Evolutionary conservation across 768 basidiomycete genomes (phyloP).

Genomic region (Polyporus arcularius): DNA sequence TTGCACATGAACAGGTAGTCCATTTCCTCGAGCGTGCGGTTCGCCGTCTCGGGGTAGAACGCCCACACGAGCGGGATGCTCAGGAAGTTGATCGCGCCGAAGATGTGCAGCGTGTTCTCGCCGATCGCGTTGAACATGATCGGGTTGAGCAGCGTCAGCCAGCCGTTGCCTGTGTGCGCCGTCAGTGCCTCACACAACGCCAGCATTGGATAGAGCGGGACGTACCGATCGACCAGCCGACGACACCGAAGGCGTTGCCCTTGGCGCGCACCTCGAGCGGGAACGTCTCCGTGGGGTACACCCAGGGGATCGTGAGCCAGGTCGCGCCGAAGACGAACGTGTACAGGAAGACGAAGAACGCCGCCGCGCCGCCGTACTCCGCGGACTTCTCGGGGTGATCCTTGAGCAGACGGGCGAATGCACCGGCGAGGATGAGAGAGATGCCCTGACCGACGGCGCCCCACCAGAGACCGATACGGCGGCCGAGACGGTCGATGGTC

Average conservation of each 20-base stretch:
- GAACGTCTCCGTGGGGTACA: constrained; percentile 41
- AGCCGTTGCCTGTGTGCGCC: constrained; percentile 37
- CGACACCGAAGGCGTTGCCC: constrained; percentile 48
- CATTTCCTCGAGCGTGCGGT: constrained; percentile 48
- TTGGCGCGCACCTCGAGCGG: constrained; percentile 46
- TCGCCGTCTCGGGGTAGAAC: constrained; percentile 47
- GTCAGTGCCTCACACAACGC: neutral
- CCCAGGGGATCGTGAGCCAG: constrained; percentile 47
- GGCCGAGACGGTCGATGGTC: constrained; percentile 46
- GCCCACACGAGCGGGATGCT: constrained; percentile 47
- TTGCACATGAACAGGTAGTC: constrained; percentile 45
- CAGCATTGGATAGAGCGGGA: neutral
- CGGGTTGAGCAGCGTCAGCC: constrained; percentile 46
- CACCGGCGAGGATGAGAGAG: constrained; percentile 42
- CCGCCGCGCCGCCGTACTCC: constrained; percentile 44
- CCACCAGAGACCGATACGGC: constrained; percentile 48
- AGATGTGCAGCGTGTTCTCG: constrained; percentile 47
- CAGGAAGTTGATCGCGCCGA: constrained; percentile 45
- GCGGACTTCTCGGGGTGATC: constrained; percentile 42
- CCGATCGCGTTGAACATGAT: constrained; percentile 45
- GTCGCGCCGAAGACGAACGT: constrained; percentile 47
- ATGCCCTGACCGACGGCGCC: constrained; percentile 45
- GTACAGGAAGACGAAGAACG: constrained; percentile 46
- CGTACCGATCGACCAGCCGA: constrained; percentile 46
- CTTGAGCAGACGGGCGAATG: constrained; percentile 42